These are phyloP conservation scores for Citrus unshiu DNA, from an alignment of 345 rosid genomes.

Conservation along the genomic window DNA sequence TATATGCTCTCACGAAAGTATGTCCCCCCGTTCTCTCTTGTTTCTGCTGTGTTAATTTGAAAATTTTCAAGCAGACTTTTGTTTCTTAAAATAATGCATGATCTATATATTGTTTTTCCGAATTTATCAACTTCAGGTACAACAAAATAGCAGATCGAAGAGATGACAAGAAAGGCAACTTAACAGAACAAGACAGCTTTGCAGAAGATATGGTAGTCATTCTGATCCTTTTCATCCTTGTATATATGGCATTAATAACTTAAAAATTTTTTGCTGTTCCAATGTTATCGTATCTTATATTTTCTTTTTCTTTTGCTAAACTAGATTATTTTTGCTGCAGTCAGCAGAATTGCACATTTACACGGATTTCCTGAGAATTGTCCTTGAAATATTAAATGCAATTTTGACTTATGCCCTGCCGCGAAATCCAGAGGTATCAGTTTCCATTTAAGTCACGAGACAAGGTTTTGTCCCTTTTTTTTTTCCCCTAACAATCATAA, in stretches of 20 bases:
- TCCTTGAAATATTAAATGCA: conserved; percentile 90
- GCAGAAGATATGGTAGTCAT: conserved; percentile 69
- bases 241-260: neutral
- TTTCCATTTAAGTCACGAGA: neutral
- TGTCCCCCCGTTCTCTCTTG: conserved; percentile 9
- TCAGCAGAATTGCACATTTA: conserved; percentile 92
- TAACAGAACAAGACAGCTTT: conserved; percentile 44
- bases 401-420: conserved; percentile 92
- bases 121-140: conserved; percentile 45
- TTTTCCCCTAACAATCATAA: neutral
- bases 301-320: conserved; percentile 12
- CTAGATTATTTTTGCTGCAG: conserved; percentile 35
- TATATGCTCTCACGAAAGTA: conserved; percentile 97
- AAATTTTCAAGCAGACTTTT: neutral
- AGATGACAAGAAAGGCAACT: conserved; percentile 58
- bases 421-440: conserved; percentile 87
- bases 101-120: neutral
- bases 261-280: conserved; percentile 5
- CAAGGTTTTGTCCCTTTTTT: neutral
- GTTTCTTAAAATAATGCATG: neutral
- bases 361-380: conserved; percentile 93
- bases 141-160: conserved; percentile 76
- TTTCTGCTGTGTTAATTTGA: conserved; percentile 5
- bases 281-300: conserved; percentile 1
- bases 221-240: conserved; percentile 10